Evolutionary conservation across 768 basidiomycete species (phyloP), one percentile per base, ranked within the genome.

Genomic region (Porphyrellus cyaneotinctus): DNA sequence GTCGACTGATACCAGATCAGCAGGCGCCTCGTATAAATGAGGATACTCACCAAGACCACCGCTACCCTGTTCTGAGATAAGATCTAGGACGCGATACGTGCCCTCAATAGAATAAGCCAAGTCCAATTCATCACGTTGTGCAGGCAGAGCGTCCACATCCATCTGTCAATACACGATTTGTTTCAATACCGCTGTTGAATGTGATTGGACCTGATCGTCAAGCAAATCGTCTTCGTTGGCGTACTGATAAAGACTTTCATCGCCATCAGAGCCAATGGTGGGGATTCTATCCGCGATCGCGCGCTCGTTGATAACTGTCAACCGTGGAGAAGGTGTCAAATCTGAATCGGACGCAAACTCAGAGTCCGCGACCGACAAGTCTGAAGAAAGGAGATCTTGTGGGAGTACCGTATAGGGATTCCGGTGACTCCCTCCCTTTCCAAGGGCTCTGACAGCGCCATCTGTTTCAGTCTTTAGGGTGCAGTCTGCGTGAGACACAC

Each of bases 51-150:
- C 82, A 6, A 82, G 70, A 2, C 81, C 79, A 6, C 77, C 74
- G 32, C 73, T 79, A 1, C 75, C 75, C 42, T 73, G 68, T 52
- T 83, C 82, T 12, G 65, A 73, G 54, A 82, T 76, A 14, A 83
- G 67, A 46, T 83, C 81, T 6, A 83, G 67, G 31, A 83, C 70
- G 7, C 78, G 73, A 63, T 76, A 80, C 70, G 81, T 69, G n/a
- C 75, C 78, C 43, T 68, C 64, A 57, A 83, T 67, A 4, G 59
- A 70, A 49, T 46, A 47, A 10, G 53, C 55, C 45, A 69, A 42
- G 28, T 71, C 70, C 15, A 43, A 30, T 35, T 42, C 56, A 35
- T 64, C 57, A 2, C 14, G 47, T 26, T 54, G 53, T 1, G 26
- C 49, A 20, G 38, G 43, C 0, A 20, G 39, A 14, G 3, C 9